These are phyloP conservation scores for Candida vartiovaarae DNA, from an alignment of 805 yeast species.

Conservation along the genomic window DNA sequence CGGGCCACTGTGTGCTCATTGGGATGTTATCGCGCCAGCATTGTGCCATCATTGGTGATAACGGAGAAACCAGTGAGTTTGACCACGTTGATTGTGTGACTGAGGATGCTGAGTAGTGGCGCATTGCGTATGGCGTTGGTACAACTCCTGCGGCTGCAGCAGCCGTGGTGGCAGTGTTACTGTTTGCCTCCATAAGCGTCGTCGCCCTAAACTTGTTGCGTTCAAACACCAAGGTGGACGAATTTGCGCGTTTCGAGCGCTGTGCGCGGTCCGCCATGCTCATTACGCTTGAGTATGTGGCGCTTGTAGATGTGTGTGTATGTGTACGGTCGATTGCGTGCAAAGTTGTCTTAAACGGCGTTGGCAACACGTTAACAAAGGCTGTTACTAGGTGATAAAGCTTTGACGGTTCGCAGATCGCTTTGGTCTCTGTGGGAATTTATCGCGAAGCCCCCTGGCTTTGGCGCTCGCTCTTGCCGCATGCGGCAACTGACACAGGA, in stretches of 20 bases:
- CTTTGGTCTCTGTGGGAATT: too few species aligned
- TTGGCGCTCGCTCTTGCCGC: too few species aligned
- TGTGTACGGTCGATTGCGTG: too few species aligned
- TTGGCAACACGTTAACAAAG: too few species aligned
- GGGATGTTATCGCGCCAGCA: conserved; percentile 10
- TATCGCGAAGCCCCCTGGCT: too few species aligned
- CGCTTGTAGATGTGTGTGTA: too few species aligned
- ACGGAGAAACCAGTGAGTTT: conserved; percentile 12
- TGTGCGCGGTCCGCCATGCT: not conserved
- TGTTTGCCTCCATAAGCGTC: conserved; percentile 1
- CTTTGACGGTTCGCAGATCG: too few species aligned
- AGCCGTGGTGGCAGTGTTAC: not conserved
- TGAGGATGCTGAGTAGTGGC: conserved; percentile 12
- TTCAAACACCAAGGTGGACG: conserved; percentile 15
- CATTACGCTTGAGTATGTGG: not conserved
- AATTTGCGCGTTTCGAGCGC: conserved; percentile 20
- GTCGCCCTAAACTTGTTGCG: conserved; percentile 19
- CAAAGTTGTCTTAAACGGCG: too few species aligned
- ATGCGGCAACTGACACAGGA: too few species aligned
- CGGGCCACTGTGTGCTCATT: conserved; percentile 10
- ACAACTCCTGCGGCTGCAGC: too few species aligned
- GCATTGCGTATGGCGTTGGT: not conserved
- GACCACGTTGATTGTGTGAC: conserved; percentile 1
- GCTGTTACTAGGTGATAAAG: too few species aligned
- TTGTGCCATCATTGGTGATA: conserved; percentile 15